Evolutionary conservation across 495 filamentous ascomycete genomes (phyloP).

Genomic region (Aspergillus olivimuriae): DNA sequence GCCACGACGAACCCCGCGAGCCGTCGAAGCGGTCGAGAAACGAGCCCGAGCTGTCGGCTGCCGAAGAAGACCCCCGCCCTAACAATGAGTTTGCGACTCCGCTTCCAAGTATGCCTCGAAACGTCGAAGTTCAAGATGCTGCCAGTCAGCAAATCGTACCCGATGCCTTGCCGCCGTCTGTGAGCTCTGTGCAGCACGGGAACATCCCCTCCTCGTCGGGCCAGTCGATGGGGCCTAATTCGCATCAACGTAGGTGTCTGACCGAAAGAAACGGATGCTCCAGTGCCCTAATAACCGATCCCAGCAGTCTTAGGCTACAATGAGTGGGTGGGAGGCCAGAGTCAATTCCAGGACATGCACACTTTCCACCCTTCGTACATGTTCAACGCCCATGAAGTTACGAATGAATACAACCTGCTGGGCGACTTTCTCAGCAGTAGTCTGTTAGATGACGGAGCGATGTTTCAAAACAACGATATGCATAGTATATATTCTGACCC

Average conservation of each 20-base stretch:
- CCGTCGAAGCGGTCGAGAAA: constrained; percentile 67
- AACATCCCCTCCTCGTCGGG: constrained; percentile 26
- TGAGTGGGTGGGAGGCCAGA: constrained; percentile 67
- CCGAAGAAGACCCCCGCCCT: constrained; percentile 52
- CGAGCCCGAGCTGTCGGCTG: constrained; percentile 54
- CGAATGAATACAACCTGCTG: constrained; percentile 90
- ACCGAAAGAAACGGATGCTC: constrained; percentile 13
- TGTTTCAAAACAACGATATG: constrained; percentile 58
- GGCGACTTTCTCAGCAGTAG: constrained; percentile 92
- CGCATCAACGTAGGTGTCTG: constrained; percentile 67
- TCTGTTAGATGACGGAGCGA: constrained; percentile 69
- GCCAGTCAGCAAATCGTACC: constrained; percentile 35
- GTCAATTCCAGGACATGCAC: constrained; percentile 89
- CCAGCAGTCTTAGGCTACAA: constrained; percentile 55
- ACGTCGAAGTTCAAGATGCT: constrained; percentile 37
- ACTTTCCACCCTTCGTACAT: constrained; percentile 89
- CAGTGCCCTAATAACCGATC: constrained; percentile 20
- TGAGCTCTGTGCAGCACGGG: constrained; percentile 31
- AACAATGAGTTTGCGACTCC: constrained; percentile 37
- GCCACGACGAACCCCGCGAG: constrained; percentile 94
- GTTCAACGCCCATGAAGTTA: constrained; percentile 90
- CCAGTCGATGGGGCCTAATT: constrained; percentile 51
- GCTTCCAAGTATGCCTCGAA: constrained; percentile 33
- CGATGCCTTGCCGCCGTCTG: constrained; percentile 29
- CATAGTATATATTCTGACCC: constrained; percentile 51